phyloP scores from a whole-genome alignment of 768 basidiomycete genomes.

The Flagelloscypha sp. region DNA sequence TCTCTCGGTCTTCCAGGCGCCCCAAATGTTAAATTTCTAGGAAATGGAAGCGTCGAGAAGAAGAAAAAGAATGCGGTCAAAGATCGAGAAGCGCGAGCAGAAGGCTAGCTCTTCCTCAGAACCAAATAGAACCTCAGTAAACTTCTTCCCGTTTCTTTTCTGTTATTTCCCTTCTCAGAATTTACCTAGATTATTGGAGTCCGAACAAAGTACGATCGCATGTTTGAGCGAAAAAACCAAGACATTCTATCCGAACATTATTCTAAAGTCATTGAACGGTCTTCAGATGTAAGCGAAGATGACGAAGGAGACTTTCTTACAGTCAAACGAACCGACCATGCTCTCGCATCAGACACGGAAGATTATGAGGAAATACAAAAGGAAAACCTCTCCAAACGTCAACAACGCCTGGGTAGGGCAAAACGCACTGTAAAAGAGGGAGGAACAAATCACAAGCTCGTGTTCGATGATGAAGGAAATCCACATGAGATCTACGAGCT shows the following conservation, averaged over 20 bases:
- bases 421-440: conserved; percentile 63
- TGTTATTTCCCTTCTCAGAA: background rate
- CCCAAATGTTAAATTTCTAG: conserved; percentile 89
- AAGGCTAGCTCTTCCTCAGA: conserved; percentile 12
- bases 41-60: conserved; percentile 51
- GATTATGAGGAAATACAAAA: conserved; percentile 24
- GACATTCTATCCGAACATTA: conserved; percentile 88
- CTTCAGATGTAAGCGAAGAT: conserved; percentile 30
- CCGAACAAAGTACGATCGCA: conserved; percentile 92
- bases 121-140: conserved; percentile 22
- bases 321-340: conserved; percentile 86
- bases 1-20: conserved; percentile 89
- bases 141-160: background rate
- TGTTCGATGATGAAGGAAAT: conserved; percentile 86
- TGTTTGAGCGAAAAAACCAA: conserved; percentile 97
- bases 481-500: conserved; percentile 81
- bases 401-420: conserved; percentile 63
- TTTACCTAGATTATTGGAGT: conserved; percentile 34
- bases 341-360: conserved; percentile 33
- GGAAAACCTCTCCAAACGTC: conserved; percentile 76
- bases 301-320: conserved; percentile 85
- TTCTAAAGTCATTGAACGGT: conserved; percentile 74
- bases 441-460: conserved; percentile 58
- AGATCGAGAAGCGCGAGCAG: conserved; percentile 20
- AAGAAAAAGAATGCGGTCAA: conserved; percentile 65